Evolutionary conservation across 352 stramenopile genomes (phyloP).

Genomic region (Phytophthora pinifolia): DNA sequence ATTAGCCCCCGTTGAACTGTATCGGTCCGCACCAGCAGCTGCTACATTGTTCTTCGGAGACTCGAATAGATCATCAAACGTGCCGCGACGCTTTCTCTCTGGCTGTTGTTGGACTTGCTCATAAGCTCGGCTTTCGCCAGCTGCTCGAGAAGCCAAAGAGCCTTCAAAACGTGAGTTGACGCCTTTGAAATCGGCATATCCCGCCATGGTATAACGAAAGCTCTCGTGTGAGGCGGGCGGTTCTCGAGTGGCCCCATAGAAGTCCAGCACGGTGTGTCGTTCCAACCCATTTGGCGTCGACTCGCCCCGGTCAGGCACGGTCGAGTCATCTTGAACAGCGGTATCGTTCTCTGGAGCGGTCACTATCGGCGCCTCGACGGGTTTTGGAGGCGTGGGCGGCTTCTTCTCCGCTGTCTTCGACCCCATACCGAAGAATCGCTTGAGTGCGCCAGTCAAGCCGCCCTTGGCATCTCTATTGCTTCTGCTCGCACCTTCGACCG

Average conservation of each 20-base stretch:
- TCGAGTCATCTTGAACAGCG: background rate
- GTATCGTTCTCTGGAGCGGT: slow-evolving; percentile 5
- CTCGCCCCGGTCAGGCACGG: background rate
- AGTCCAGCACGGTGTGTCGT: slow-evolving; percentile 34
- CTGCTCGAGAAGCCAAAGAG: background rate
- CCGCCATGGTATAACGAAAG: slow-evolving; percentile 41
- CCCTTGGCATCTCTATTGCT: slow-evolving; percentile 16
- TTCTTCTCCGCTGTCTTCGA: slow-evolving; percentile 31
- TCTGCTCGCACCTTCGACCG: background rate
- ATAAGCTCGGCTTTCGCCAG: background rate
- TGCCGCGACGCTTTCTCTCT: slow-evolving; percentile 48
- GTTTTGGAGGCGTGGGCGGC: slow-evolving; percentile 6
- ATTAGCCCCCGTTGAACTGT: slow-evolving; percentile 10
- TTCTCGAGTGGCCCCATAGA: slow-evolving; percentile 12
- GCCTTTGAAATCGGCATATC: slow-evolving; percentile 14
- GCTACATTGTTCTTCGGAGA: slow-evolving; percentile 42
- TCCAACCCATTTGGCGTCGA: slow-evolving; percentile 9
- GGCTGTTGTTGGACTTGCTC: slow-evolving; percentile 19
- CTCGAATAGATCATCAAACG: slow-evolving; percentile 77
- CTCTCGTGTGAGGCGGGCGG: slow-evolving; percentile 5
- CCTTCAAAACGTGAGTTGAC: slow-evolving; percentile 10
- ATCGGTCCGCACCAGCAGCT: background rate
- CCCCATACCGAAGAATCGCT: slow-evolving; percentile 68
- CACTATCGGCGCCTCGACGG: background rate
- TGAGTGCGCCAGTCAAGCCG: slow-evolving; percentile 55